Base-by-base conservation (phyloP, 176 grass and related monocot genomes). In the Oryza longistaminata region DNA sequence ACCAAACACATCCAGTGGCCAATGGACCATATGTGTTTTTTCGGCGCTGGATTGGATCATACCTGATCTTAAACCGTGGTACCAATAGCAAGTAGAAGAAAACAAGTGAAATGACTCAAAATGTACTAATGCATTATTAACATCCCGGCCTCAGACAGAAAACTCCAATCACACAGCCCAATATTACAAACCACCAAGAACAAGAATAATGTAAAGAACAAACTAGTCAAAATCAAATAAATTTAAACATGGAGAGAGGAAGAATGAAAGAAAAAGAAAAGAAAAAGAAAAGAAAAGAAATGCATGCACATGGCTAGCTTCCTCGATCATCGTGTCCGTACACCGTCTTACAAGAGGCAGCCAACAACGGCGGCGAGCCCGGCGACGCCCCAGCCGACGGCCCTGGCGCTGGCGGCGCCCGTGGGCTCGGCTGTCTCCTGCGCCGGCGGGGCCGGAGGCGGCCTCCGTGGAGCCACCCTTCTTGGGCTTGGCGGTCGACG, bases 311-410 rank as follows among this genome's bases (percentile, higher is more conserved):
- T 83, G 70, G 26, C 39, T 55, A 62, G 44, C 43, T 15, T 49
- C 24, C 8, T 52, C 39, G 39, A 29, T 19, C 39, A 29, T 21
- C 24, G 22, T 10, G 37, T 11, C 33, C 35, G 17, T 55, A 55
- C 15, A 14, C 3, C 52, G 13, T 26, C 78, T 90, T 25, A 90
- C 85, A 90, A 90, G 12, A 90, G 70, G 70, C 31, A 90, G 68
- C 50, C 81, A 75, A 87, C 62, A 71, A 80, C 22, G 11, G 78
- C 68, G 19, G 83, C 79, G 24, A 90, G 62, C 5, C 46, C 88
- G 3, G 84, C 83, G 6, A 83, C 44, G 60, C 68, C 64, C 84
- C 88, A 90, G 1, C 79, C 79, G 55, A 83, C 46, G 45, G 79
- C 58, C 68, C 74, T 90, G 10, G 68, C 67, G 43, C 73, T n/a